Conservation (phyloP, 495 filamentous ascomycete species). For the Staphylotrichum longicolle region DNA sequence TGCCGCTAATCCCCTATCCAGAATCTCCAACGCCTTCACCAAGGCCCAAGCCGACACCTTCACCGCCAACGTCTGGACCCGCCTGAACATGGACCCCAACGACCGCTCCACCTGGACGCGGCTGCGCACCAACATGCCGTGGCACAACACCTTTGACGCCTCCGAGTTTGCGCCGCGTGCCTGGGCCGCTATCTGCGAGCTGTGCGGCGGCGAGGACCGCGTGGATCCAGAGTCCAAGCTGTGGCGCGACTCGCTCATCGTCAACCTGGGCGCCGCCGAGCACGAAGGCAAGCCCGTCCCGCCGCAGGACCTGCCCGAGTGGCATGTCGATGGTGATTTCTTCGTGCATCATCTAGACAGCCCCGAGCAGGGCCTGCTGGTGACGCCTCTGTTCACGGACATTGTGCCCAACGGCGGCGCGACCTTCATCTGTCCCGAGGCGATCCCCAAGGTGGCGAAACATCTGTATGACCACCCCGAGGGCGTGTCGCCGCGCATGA, state of each 20-base stretch:
- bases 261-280: conserved; percentile 65
- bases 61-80: conserved; percentile 61
- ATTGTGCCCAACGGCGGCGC: conserved; percentile 61
- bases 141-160: conserved; percentile 52
- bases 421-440: conserved; percentile 63
- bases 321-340: conserved; percentile 78
- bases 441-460: conserved; percentile 55
- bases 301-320: conserved; percentile 54
- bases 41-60: conserved; percentile 56
- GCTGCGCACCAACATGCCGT: conserved; percentile 65
- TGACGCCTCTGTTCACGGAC: conserved; percentile 69
- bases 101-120: conserved; percentile 67
- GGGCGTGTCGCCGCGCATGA: conserved; percentile 67
- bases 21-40: conserved; percentile 51
- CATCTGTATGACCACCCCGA: conserved; percentile 64
- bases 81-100: conserved; percentile 62
- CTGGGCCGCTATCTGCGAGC: conserved; percentile 67
- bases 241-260: conserved; percentile 70
- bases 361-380: conserved; percentile 67
- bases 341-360: conserved; percentile 74
- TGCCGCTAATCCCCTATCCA: conserved; percentile 11
- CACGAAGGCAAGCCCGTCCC: conserved; percentile 49
- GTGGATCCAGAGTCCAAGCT: conserved; percentile 47
- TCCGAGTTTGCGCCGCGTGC: conserved; percentile 63
- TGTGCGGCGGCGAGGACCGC: conserved; percentile 64